Percentiles rank a stretch among this genome's conserved stretches.
phyloP scores from a whole-genome alignment of 2,329 filamentous ascomycete species.

The Cordyceps militaris region DNA sequence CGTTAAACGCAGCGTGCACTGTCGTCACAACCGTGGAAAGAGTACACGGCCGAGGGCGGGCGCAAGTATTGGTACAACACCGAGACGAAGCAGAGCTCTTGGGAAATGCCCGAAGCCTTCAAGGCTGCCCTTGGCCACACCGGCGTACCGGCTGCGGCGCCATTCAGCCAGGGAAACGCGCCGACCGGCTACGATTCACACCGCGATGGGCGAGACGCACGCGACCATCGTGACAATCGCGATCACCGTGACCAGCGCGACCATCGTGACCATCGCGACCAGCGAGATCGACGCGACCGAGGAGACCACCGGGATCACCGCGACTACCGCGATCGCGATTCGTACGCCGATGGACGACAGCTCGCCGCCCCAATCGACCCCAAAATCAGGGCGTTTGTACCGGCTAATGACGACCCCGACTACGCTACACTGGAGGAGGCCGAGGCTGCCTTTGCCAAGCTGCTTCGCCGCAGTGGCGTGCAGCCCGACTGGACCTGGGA shows the following conservation, averaged over 20 bases:
- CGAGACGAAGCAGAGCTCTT: slow-evolving; percentile 84
- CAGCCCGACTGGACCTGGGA: slow-evolving; percentile 92
- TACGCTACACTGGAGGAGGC: slow-evolving; percentile 79
- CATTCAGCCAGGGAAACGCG: slow-evolving; percentile 36
- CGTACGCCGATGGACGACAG: slow-evolving; percentile 49
- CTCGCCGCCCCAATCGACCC: slow-evolving; percentile 50
- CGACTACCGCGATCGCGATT: slow-evolving; percentile 29
- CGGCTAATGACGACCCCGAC: slow-evolving; percentile 64
- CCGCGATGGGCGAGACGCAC: slow-evolving; percentile 25
- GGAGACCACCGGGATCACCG: slow-evolving; percentile 24
- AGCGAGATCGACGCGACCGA: slow-evolving; percentile 16
- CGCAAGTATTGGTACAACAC: slow-evolving; percentile 94
- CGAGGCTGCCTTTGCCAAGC: slow-evolving; percentile 85
- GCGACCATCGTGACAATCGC: slow-evolving; percentile 15
- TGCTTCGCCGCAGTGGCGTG: slow-evolving; percentile 76
- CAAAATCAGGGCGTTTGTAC: slow-evolving; percentile 52
- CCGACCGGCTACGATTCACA: slow-evolving; percentile 36
- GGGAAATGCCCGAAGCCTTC: slow-evolving; percentile 85
- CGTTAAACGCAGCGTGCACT: slow-evolving; percentile 59
- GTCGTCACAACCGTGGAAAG: slow-evolving; percentile 81
- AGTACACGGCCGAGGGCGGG: slow-evolving; percentile 80
- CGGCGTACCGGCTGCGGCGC: slow-evolving; percentile 34
- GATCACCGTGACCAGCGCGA: slow-evolving; percentile 17
- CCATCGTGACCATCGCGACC: slow-evolving; percentile 16
- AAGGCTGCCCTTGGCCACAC: slow-evolving; percentile 60